Evolutionary conservation across 768 basidiomycete species (phyloP).

Genomic region (Boletus huronensis): DNA sequence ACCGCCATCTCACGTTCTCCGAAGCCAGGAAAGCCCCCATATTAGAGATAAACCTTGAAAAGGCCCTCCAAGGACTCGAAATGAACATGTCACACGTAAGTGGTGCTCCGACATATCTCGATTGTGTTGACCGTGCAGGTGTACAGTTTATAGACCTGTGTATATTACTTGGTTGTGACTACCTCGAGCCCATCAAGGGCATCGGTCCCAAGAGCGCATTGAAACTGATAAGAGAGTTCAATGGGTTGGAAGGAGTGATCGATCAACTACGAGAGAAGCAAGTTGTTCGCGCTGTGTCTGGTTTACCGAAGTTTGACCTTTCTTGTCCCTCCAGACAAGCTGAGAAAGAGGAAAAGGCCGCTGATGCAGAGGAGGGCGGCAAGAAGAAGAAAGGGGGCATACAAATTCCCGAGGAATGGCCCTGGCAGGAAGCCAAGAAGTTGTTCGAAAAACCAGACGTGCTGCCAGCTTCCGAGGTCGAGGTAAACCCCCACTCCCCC

Average conservation of each 20-base stretch:
- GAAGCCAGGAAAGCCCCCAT: slow-evolving; percentile 98
- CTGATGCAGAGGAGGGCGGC: slow-evolving; percentile 37
- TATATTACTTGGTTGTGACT: slow-evolving; percentile 95
- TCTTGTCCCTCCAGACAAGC: slow-evolving; percentile 23
- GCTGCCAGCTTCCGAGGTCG: slow-evolving; percentile 75
- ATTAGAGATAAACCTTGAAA: slow-evolving; percentile 80
- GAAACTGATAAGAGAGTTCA: slow-evolving; percentile 85
- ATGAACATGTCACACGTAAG: slow-evolving; percentile 88
- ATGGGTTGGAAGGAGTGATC: slow-evolving; percentile 66
- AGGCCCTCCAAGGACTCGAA: slow-evolving; percentile 80
- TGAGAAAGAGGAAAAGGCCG: slow-evolving; percentile 44
- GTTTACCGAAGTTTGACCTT: not conserved
- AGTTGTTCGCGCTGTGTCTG: slow-evolving; percentile 9
- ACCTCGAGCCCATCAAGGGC: slow-evolving; percentile 97
- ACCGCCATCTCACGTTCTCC: slow-evolving; percentile 95
- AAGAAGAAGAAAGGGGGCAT: slow-evolving; percentile 67
- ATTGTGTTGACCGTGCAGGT: not conserved
- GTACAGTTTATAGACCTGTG: slow-evolving; percentile 92
- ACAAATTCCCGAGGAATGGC: slow-evolving; percentile 90
- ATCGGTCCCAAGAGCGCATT: slow-evolving; percentile 94
- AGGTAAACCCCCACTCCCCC: slow-evolving; percentile 47
- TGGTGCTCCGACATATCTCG: not conserved
- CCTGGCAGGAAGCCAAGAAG: slow-evolving; percentile 92
- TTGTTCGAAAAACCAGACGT: slow-evolving; percentile 91
- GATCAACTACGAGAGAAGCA: slow-evolving; percentile 78